These are phyloP conservation scores for Flaveria robusta DNA, from an alignment of 129 eudicot species.

Conservation along the genomic window DNA sequence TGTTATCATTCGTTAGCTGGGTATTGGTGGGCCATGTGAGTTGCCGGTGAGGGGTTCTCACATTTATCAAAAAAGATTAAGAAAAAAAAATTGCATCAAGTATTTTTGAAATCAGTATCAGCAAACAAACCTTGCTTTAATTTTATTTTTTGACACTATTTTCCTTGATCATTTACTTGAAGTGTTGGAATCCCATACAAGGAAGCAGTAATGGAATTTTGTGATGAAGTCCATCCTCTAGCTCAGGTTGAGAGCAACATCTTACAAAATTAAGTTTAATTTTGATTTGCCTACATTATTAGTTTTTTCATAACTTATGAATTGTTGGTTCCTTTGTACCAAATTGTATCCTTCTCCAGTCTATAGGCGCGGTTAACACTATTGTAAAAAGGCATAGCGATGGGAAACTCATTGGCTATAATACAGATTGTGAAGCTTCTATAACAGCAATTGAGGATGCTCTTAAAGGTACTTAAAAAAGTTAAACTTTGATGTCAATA, in stretches of 20 bases:
- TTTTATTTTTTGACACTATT: constrained; percentile 16
- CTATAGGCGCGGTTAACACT: constrained; percentile 86
- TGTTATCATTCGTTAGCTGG: neutral
- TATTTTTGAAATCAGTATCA: neutral
- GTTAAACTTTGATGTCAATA: neutral
- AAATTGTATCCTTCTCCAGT: constrained; percentile 45
- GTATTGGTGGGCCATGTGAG: neutral
- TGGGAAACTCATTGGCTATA: constrained; percentile 79
- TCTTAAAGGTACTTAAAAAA: constrained; percentile 48
- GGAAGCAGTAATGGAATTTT: constrained; percentile 69
- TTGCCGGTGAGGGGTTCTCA: too few relatives aligned
- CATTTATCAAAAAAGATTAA: too few relatives aligned
- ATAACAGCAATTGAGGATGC: constrained; percentile 86
- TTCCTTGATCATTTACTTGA: constrained; percentile 27
- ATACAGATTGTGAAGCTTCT: constrained; percentile 87
- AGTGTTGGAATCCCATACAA: constrained; percentile 91
- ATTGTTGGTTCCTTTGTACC: neutral
- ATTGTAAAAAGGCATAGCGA: constrained; percentile 61
- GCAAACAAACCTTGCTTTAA: neutral
- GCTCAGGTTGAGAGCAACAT: constrained; percentile 61
- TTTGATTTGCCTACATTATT: neutral
- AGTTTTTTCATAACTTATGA: neutral
- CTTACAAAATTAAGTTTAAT: neutral
- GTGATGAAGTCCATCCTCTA: constrained; percentile 82
- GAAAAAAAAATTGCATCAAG: too few relatives aligned